phyloP scores from a whole-genome alignment of 345 rosid genomes.

The Aquilaria yunnanensis region DNA sequence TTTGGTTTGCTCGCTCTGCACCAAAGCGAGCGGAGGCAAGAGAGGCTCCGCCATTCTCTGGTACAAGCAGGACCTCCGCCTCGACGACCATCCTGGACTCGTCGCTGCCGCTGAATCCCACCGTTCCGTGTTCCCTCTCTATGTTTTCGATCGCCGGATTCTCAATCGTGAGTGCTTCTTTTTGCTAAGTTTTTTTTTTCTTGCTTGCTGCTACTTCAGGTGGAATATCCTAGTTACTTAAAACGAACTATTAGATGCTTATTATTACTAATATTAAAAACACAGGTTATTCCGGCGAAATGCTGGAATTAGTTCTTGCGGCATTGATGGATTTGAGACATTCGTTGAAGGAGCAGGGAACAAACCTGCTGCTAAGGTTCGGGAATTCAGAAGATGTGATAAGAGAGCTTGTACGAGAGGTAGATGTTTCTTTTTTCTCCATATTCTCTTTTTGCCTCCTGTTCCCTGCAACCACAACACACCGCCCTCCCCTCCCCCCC shows the following conservation, averaged over 20 bases:
- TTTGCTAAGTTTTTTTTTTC: neutral
- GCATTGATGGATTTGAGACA: conserved; percentile 61
- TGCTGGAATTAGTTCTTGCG: conserved; percentile 55
- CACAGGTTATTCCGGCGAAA: conserved; percentile 71
- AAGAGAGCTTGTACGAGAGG: conserved; percentile 56
- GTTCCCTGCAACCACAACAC: too few relatives aligned
- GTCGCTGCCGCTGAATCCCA: conserved; percentile 36
- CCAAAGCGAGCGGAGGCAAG: conserved; percentile 8
- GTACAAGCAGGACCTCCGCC: conserved; percentile 92
- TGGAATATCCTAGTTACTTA: neutral
- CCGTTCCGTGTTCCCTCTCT: conserved; percentile 51
- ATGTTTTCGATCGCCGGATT: conserved; percentile 74
- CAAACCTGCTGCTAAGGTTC: conserved; percentile 71
- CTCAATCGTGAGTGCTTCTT: conserved; percentile 45
- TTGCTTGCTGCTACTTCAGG: neutral
- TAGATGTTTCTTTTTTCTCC: conserved; percentile 9
- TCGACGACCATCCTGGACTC: conserved; percentile 83
- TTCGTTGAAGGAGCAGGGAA: conserved; percentile 51
- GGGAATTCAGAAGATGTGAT: conserved; percentile 67
- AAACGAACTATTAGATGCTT: neutral
- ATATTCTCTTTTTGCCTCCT: too few relatives aligned
- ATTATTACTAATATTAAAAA: neutral
- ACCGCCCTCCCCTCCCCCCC: too few relatives aligned
- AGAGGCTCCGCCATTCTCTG: conserved; percentile 61
- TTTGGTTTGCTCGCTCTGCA: conserved; percentile 18